These are phyloP conservation scores for Kazachstania martiniae DNA, from an alignment of 805 yeast species.

Conservation along the genomic window DNA sequence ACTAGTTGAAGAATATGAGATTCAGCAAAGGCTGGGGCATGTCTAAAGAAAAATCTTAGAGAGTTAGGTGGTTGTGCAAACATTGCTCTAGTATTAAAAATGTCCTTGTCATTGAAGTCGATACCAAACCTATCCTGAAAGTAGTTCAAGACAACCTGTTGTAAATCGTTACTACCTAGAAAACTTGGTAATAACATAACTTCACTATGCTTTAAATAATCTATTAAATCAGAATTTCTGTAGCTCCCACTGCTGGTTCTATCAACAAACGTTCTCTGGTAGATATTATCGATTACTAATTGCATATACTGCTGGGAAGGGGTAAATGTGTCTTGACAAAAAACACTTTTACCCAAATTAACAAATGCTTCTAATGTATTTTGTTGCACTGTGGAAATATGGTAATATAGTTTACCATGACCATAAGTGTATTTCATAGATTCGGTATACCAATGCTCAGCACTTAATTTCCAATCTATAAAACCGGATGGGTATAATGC, in stretches of 20 bases:
- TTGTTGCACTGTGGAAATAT: slow-evolving; percentile 78
- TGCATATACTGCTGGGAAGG: slow-evolving; percentile 72
- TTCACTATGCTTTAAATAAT: slow-evolving; percentile 45
- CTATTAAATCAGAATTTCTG: slow-evolving; percentile 25
- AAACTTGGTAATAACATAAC: slow-evolving; percentile 52
- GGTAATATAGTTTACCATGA: slow-evolving; percentile 79
- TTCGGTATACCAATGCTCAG: slow-evolving; percentile 73
- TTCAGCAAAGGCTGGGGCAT: slow-evolving; percentile 64
- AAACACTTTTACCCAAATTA: slow-evolving; percentile 67
- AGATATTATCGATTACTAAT: slow-evolving; percentile 70
- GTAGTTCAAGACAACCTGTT: slow-evolving; percentile 51
- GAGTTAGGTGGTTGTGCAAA: slow-evolving; percentile 27
- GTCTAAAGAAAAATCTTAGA: slow-evolving; percentile 62
- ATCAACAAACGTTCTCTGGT: slow-evolving; percentile 38
- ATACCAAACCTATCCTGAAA: slow-evolving; percentile 54
- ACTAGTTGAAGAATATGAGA: slow-evolving; percentile 65
- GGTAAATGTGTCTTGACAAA: slow-evolving; percentile 73
- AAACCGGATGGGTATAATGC: slow-evolving; percentile 69
- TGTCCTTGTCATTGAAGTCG: slow-evolving; percentile 45
- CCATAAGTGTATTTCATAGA: slow-evolving; percentile 69
- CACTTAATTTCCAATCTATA: slow-evolving; percentile 77
- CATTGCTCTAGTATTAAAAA: slow-evolving; percentile 37
- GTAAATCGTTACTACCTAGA: slow-evolving; percentile 42
- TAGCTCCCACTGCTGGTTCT: slow-evolving; percentile 3
- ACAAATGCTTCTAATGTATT: slow-evolving; percentile 61